phyloP scores from a whole-genome alignment of 2,329 filamentous ascomycete species.

The Graphilbum ipis-grandicollis region DNA sequence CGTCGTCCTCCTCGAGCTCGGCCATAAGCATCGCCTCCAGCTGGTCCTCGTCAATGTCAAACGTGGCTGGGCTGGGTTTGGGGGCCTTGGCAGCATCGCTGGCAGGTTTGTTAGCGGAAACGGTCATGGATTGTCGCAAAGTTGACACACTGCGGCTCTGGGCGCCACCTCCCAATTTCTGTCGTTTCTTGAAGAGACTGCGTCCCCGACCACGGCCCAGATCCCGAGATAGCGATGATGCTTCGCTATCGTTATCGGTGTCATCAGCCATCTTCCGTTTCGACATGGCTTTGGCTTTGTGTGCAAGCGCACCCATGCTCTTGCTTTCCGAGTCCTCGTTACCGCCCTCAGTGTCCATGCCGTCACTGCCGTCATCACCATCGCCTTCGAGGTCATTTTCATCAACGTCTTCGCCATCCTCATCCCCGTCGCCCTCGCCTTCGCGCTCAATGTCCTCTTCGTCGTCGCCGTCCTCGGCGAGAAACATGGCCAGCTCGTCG shows the following conservation, averaged over 20 bases:
- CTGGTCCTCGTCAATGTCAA: slow-evolving; percentile 34
- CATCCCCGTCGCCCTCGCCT: slow-evolving; percentile 15
- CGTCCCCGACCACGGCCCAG: too few species aligned
- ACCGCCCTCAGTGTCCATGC: slow-evolving; percentile 15
- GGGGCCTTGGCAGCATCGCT: too few species aligned
- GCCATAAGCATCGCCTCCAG: slow-evolving; percentile 47
- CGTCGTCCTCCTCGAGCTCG: slow-evolving; percentile 31
- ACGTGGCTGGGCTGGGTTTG: too few species aligned
- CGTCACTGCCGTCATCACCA: slow-evolving; percentile 16
- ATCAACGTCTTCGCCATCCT: slow-evolving; percentile 11
- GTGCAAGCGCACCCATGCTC: too few species aligned
- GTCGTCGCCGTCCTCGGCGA: slow-evolving; percentile 37
- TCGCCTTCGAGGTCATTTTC: slow-evolving; percentile 17
- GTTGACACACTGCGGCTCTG: not conserved
- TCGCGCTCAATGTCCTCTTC: slow-evolving; percentile 21
- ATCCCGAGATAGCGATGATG: slow-evolving; percentile 9
- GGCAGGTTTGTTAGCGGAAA: too few species aligned
- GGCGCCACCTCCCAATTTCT: not conserved
- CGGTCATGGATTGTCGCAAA: too few species aligned
- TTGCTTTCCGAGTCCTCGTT: slow-evolving; percentile 13
- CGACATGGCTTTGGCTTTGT: not conserved
- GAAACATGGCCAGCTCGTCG: slow-evolving; percentile 60
- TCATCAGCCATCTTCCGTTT: slow-evolving; percentile 15
- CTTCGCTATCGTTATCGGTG: slow-evolving; percentile 16
- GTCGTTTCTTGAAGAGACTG: not conserved